A percentile compares a stretch with the other conserved stretches of the same genome.
phyloP scores from a whole-genome alignment of 1,284 basidiomycete genomes.

The Pyrrhoderma lamaoense region DNA sequence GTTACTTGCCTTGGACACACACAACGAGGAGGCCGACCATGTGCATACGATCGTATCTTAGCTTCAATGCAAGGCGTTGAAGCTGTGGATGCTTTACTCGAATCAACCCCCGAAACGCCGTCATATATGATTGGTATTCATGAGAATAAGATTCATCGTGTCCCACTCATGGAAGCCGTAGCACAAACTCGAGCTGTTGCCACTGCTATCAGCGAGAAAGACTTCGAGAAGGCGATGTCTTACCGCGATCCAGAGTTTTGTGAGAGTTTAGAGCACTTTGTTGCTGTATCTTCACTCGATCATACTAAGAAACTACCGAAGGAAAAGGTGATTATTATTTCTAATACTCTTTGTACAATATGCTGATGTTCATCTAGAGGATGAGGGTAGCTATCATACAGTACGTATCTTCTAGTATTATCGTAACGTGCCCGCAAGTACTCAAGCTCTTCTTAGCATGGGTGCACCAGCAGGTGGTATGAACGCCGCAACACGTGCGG shows the following conservation, averaged over 20 bases:
- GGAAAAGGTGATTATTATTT: slow-evolving; percentile 40
- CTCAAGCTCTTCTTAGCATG: slow-evolving; percentile 45
- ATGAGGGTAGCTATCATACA: slow-evolving; percentile 17
- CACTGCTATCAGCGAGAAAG: slow-evolving; percentile 72
- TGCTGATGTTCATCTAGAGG: slow-evolving; percentile 11
- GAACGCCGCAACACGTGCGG: slow-evolving; percentile 95
- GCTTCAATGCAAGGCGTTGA: slow-evolving; percentile 94
- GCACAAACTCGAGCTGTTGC: slow-evolving; percentile 84
- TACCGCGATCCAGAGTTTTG: slow-evolving; percentile 89
- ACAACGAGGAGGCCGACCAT: slow-evolving; percentile 90
- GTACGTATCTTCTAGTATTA: not conserved
- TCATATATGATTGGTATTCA: slow-evolving; percentile 97
- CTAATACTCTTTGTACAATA: not conserved
- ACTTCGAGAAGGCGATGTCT: slow-evolving; percentile 85
- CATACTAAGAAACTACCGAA: slow-evolving; percentile 55
- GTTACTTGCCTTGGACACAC: slow-evolving; percentile 99
- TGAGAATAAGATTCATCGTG: slow-evolving; percentile 92
- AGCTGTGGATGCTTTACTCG: slow-evolving; percentile 87
- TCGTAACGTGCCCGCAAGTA: too few relatives aligned
- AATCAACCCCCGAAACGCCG: slow-evolving; percentile 83
- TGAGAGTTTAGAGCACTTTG: slow-evolving; percentile 83
- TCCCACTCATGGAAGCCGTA: slow-evolving; percentile 91
- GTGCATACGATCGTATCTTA: slow-evolving; percentile 88
- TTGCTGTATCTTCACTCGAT: slow-evolving; percentile 61
- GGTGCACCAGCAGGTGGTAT: slow-evolving; percentile 98